Evolutionary conservation across 192 early-diverging fungal species (phyloP), one percentile per base, ranked within the genome.

Genomic region (Backusella morwellensis): DNA sequence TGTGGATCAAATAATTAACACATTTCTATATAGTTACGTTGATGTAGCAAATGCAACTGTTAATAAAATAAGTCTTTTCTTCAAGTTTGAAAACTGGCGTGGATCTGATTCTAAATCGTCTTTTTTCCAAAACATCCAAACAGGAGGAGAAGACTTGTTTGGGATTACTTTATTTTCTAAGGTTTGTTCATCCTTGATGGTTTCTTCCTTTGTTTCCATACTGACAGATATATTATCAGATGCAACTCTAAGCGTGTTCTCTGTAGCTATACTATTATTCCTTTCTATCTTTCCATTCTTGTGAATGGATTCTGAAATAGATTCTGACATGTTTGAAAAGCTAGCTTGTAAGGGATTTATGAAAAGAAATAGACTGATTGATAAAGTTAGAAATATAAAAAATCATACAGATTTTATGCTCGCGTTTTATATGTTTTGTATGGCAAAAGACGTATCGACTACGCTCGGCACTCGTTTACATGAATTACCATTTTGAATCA

Each of bases 51-150:
- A 15, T 17, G 73, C 34, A 15, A 75, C 59, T 44, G 66, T 41
- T 1, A 75, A 66, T 29, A 75, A 19, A 32, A 75, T 75, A 3
- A 47, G 12, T n/a, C 66, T 29, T 26, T 75, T 75, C 40, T 75
- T 75, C 21, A 75, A 40, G 17, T 12, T 4, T 23, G 73, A 41
- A 67, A 75, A 75, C 3, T 12, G 14, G 7, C 35, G 26, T 12
- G 73, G 73, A 59, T 75, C 59, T 50, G 47, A 50, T 50, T 50
- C 19, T n/a, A 50, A 50, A 50, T 50, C 47, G n/a, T n/a, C 47
- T n/a, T 50, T 50, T 6, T 50, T 50, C 47, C 47, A 50, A 6
- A 50, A 50, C 47, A 19, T 50, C 47, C 47, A 50, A n/a, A 50
- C 17, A n/a, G 47, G 47, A n/a, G 47, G 47, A 6, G 15, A 6